Conservation (phyloP, 768 basidiomycete genomes). For the Boletus coccyginus region DNA sequence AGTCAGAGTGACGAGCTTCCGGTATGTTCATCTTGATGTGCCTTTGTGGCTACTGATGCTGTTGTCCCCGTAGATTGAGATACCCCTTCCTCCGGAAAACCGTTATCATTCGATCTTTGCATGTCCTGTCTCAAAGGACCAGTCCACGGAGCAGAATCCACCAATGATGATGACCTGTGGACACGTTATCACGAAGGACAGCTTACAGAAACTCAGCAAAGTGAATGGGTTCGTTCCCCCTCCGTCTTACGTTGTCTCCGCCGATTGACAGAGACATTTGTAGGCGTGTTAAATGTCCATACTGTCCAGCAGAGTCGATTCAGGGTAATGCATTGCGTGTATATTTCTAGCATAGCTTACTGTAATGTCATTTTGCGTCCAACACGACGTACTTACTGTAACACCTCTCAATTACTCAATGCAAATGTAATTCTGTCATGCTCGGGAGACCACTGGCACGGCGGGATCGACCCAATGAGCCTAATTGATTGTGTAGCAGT, state of each 20-base stretch:
- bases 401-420: neutral
- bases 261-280: neutral
- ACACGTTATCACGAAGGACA: slow-evolving; percentile 93
- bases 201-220: slow-evolving; percentile 85
- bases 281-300: slow-evolving; percentile 94
- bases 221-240: slow-evolving; percentile 65
- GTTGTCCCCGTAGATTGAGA: slow-evolving; percentile 71
- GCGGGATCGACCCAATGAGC: slow-evolving; percentile 28
- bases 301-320: slow-evolving; percentile 83
- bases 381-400: slow-evolving; percentile 10
- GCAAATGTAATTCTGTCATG: neutral
- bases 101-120: slow-evolving; percentile 97
- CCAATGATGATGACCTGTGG: slow-evolving; percentile 98
- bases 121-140: slow-evolving; percentile 97
- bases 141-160: slow-evolving; percentile 88
- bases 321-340: slow-evolving; percentile 56
- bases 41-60: neutral
- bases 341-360: slow-evolving; percentile 47
- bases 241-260: neutral
- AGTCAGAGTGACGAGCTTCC: slow-evolving; percentile 86
- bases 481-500: slow-evolving; percentile 13
- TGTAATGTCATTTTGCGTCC: neutral
- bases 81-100: slow-evolving; percentile 80
- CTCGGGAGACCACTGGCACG: neutral
- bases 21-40: slow-evolving; percentile 37